Evolutionary conservation across 2,329 filamentous ascomycete species (phyloP).

Genomic region (Thelonectria discophora): DNA sequence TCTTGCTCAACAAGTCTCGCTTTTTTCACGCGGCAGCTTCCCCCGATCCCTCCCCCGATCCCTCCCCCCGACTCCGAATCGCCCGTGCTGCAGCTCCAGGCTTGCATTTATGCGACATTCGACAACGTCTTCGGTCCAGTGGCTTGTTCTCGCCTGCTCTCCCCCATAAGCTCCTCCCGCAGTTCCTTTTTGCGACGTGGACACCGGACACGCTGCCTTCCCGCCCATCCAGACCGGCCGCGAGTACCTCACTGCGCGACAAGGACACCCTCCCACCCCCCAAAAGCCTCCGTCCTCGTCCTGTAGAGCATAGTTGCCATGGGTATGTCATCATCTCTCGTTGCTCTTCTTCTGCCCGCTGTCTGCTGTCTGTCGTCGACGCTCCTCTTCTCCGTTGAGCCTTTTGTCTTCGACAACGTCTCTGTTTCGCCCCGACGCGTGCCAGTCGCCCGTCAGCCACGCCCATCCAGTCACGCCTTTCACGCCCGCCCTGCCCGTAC

Average conservation of each 20-base stretch:
- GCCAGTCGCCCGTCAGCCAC: constrained; percentile 30
- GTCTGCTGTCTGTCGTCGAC: background rate
- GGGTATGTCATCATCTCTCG: constrained; percentile 41
- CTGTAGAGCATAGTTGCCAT: constrained; percentile 41
- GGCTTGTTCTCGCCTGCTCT: constrained; percentile 42
- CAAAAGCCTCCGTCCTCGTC: constrained; percentile 33
- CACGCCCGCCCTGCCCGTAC: constrained; percentile 9
- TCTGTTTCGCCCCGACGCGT: constrained; percentile 29
- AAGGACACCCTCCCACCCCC: constrained; percentile 39
- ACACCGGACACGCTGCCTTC: constrained; percentile 35
- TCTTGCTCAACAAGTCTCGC: constrained; percentile 19
- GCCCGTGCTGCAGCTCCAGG: constrained; percentile 42
- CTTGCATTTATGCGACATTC: constrained; percentile 47
- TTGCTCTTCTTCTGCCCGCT: constrained; percentile 30
- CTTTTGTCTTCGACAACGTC: constrained; percentile 5
- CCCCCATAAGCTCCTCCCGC: constrained; percentile 38
- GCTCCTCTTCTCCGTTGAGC: too few species aligned
- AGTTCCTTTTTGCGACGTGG: constrained; percentile 39
- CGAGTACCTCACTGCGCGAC: constrained; percentile 42
- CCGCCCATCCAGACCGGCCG: constrained; percentile 39
- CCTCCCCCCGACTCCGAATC: constrained; percentile 35
- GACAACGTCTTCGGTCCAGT: constrained; percentile 44
- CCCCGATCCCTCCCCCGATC: constrained; percentile 30
- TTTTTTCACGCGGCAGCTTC: constrained; percentile 22
- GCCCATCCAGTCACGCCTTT: too few species aligned